Evolutionary conservation across 345 rosid species (phyloP), one percentile per base, ranked within the genome.

Genomic region (Ceriops tagal): DNA sequence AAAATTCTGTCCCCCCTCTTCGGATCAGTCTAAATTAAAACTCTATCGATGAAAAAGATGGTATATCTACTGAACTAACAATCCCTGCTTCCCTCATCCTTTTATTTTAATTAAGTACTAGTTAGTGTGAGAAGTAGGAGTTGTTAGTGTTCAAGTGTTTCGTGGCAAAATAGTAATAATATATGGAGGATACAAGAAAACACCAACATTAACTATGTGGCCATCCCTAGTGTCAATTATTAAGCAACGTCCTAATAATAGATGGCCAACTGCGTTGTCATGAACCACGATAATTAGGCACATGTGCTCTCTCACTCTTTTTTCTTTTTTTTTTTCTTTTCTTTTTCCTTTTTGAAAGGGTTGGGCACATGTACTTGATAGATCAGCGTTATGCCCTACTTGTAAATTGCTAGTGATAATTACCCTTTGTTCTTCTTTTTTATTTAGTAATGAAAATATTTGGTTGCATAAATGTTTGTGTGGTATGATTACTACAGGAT

Each of bases 401-500:
- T 4, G 0, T 9, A 9, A 39, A 28, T 27, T 16, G 5, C 24
- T 9, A 46, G 18, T 11, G 49, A 43, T 10, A 13, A 43, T 43
- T 43, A 43, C 5, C 16, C 1, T 2, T 13, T 43, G 13, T 13
- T 43, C 13, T 43, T 26, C 5, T 24, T 24, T 26, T 53, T 26
- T 28, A 31, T 8, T 27, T 26, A 58, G 6, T 1, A 58, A 58
- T 2, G 39, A 26, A n/a, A 43, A 3, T 43, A 43, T 19, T 26
- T 72, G 70, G 4, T 22, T 56, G 30, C 27, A 4, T 24, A 3
- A 11, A 24, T 8, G 18, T 21, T 21, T 56, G 31, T 16, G 49
- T 15, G 49, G 49, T 43, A 13, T 66, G 64, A 63, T 62, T 74
- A 74, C 32, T 67, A 62, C 81, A 89, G 91, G 88, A 80, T 61